Percentiles rank a stretch among this genome's conserved stretches.
Conservation (phyloP, 2,329 filamentous ascomycete genomes). For the Amphichorda felina region DNA sequence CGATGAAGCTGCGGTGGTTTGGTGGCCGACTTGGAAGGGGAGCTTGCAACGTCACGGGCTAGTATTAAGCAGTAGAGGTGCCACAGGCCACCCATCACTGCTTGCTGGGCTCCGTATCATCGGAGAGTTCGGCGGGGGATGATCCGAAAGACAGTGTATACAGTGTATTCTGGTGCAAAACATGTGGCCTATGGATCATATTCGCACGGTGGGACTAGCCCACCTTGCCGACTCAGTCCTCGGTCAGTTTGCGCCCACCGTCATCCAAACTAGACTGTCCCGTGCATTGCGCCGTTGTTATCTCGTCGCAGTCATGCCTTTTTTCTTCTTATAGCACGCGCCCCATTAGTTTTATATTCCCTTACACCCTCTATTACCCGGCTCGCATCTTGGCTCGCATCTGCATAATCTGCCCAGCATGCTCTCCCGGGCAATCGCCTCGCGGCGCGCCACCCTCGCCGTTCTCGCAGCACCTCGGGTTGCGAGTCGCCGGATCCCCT, state of each 20-base stretch:
- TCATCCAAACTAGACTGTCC: neutral
- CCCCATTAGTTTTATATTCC: neutral
- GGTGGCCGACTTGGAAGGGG: constrained; percentile 2
- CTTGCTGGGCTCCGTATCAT: neutral
- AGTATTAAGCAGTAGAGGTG: neutral
- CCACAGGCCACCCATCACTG: neutral
- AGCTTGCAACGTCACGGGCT: constrained; percentile 4
- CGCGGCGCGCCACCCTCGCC: constrained; percentile 8
- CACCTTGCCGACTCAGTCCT: too few relatives aligned
- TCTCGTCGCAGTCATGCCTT: neutral
- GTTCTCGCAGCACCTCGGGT: constrained; percentile 10
- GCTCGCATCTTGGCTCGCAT: too few relatives aligned
- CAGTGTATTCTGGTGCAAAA: neutral
- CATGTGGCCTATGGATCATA: too few relatives aligned
- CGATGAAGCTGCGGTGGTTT: constrained; percentile 18
- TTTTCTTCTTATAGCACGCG: neutral
- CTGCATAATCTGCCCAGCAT: neutral
- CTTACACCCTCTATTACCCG: neutral
- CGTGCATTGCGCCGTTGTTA: neutral
- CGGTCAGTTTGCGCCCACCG: neutral
- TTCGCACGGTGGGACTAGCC: constrained; percentile 1
- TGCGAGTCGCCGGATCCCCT: constrained; percentile 9
- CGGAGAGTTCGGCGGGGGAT: constrained; percentile 1
- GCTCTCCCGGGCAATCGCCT: constrained; percentile 9
- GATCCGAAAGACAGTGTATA: constrained; percentile 3